Base-by-base conservation (phyloP, 2,329 filamentous ascomycete species). In the Venturia oleaginea region DNA sequence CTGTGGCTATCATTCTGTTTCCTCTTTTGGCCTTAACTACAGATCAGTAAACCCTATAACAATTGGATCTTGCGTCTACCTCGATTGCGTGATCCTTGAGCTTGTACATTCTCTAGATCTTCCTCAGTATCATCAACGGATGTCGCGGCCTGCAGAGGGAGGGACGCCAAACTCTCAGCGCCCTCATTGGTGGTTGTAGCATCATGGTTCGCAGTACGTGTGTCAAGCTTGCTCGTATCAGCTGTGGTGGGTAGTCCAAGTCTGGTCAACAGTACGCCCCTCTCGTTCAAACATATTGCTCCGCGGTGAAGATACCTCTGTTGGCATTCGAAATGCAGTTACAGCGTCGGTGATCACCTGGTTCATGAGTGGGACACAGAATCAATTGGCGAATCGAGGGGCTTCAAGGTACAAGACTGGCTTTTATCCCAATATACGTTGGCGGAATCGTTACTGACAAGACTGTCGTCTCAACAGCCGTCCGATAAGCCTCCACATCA, bases 281-380 rank as follows among this genome's bases (percentile, higher is more conserved):
- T 64, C 65, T 64, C 63, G 34, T 55, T 51, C 48, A 61, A 62
- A 61, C 34, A 65, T 46, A 46, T 46, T 63, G 22, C 22, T 66
- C 66, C 65, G n/a, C 40, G 34, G 66, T 62, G 59, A 65, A 65
- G 65, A 67, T 67, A 64, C 43, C 66, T 67, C 61, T 32, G 55
- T 60, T 66, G 61, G 66, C 61, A 67, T 66, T 66, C 51, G 65
- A 67, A 67, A 67, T 67, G 66, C 65, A 54, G 66, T 66, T 61
- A 62, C 65, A 55, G 66, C 65, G 66, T 67, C 42, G 65, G 62
- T 67, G 59, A 67, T 67, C 57, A 55, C 65, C 65, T 42, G 55
- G 60, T 66, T 67, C 37, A 66, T 66, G 43, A 60, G 66, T 51
- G 65, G 48, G 65, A 64, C 61, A 51, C 63, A 59, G 61, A 65